phyloP scores from a whole-genome alignment of 2,329 filamentous ascomycete species.

The Mollisiaceae sp. region DNA sequence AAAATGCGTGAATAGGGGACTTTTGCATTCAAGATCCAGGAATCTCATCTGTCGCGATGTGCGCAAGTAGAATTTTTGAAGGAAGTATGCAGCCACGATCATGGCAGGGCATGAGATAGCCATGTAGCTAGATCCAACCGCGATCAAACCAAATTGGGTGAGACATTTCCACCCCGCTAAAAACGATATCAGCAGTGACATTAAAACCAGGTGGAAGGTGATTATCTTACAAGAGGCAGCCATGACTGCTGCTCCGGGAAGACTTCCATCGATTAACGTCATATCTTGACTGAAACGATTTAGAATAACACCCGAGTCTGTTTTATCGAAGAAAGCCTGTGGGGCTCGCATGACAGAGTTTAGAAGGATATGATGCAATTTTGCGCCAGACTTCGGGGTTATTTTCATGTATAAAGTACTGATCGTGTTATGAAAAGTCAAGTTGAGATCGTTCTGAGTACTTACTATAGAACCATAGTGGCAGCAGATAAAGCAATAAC shows the following conservation, averaged over 20 bases:
- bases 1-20: conserved; percentile 53
- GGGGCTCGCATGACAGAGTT: conserved; percentile 26
- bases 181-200: too few relatives aligned
- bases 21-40: conserved; percentile 49
- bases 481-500: conserved; percentile 7
- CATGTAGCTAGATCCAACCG: conserved; percentile 40
- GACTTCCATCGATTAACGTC: conserved; percentile 36
- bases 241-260: conserved; percentile 28
- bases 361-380: conserved; percentile 22
- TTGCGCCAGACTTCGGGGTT: conserved; percentile 20
- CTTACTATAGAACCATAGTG: conserved; percentile 6
- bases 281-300: conserved; percentile 37
- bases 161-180: conserved; percentile 20
- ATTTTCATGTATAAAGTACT: conserved; percentile 23
- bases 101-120: conserved; percentile 35
- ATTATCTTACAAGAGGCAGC: conserved; percentile 14
- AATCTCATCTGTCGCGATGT: conserved; percentile 55
- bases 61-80: conserved; percentile 50
- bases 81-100: conserved; percentile 24
- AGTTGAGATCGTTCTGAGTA: neutral
- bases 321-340: conserved; percentile 29
- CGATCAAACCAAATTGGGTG: conserved; percentile 36
- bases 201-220: neutral
- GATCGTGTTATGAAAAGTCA: neutral
- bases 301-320: conserved; percentile 31